These are phyloP conservation scores for Schwanniomyces etchellsii DNA, from an alignment of 1,139 yeast species.

Conservation along the genomic window DNA sequence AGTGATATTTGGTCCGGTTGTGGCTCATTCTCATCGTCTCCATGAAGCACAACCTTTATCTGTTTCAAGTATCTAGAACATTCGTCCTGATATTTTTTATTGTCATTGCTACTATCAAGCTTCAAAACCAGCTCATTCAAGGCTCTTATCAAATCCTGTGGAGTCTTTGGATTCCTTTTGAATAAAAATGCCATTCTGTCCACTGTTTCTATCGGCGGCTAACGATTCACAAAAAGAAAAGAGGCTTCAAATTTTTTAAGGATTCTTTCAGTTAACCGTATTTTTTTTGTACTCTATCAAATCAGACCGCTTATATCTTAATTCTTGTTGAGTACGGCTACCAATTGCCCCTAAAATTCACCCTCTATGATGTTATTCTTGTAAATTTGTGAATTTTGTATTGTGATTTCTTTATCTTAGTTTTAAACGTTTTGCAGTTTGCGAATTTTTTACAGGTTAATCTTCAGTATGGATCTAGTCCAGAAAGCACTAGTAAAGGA, in stretches of 20 bases:
- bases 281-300: not conserved
- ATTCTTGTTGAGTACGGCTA: too few relatives aligned
- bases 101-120: slow-evolving; percentile 51
- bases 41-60: slow-evolving; percentile 63
- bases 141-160: slow-evolving; percentile 73
- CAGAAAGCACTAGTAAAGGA: too few relatives aligned
- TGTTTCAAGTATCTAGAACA: slow-evolving; percentile 63
- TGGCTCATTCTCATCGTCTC: slow-evolving; percentile 65
- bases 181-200: slow-evolving; percentile 78
- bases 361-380: not conserved
- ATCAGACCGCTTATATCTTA: too few relatives aligned
- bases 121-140: slow-evolving; percentile 69
- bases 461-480: too few relatives aligned
- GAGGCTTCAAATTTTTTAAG: too few relatives aligned
- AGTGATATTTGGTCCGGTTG: slow-evolving; percentile 72
- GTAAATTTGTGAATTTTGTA: not conserved
- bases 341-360: too few relatives aligned
- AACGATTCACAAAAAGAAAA: slow-evolving; percentile 1
- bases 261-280: not conserved
- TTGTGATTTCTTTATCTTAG: too few relatives aligned
- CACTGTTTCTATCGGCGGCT: too few relatives aligned
- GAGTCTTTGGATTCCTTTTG: slow-evolving; percentile 88
- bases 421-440: not conserved
- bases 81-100: slow-evolving; percentile 70
- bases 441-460: too few relatives aligned